Evolutionary conservation across 2,329 filamentous ascomycete species (phyloP), one percentile per base, ranked within the genome.

Genomic region (Leptographium wingfieldii): DNA sequence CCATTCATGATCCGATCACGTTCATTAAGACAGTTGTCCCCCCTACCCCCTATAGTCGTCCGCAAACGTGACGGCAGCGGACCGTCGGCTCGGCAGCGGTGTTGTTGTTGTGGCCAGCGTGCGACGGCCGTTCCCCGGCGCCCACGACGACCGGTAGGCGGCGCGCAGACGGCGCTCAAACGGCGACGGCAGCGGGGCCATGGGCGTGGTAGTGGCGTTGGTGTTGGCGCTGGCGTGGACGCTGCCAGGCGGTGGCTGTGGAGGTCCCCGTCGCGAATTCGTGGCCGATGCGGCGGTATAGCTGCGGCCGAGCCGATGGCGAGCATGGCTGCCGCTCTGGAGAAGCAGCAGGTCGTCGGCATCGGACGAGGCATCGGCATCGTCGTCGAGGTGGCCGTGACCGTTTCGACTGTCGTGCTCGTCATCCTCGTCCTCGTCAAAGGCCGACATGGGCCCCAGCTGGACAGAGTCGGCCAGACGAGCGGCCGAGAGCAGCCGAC

Each of bases 381-480:
- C 48, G 19, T 52, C 56, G 1, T 9, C 43, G 29, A 16, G 12
- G 53, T 51, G 31, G 11, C 7, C 29, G 29, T 31, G 29, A 31
- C 29, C 29, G 5, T 31, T 4, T 4, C 29, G 22, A 4, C 22
- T 2, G n/a, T 33, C 49, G 12, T 58, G 38, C 29, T 11, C 25
- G 54, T 33, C 22, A 16, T 59, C 60, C 27, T 63, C 61, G 22
- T 48, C 59, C n/a, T 63, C 65, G 60, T 67, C 63, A 58, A 67
- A 66, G 57, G 62, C 65, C 16, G 64, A 63, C 65, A 66, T 65
- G 35, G 65, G 65, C 7, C 65, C 65, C 2, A 67, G 60, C 63
- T 64, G 65, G 12, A 66, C 59, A 12, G 65, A 67, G 19, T 64
- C 62, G n/a, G 63, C 64, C 7, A 67, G 61, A 6, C 61, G 57